Evolutionary conservation across 345 rosid genomes (phyloP), one percentile per base, ranked within the genome.

Genomic region (Boechera retrofracta): DNA sequence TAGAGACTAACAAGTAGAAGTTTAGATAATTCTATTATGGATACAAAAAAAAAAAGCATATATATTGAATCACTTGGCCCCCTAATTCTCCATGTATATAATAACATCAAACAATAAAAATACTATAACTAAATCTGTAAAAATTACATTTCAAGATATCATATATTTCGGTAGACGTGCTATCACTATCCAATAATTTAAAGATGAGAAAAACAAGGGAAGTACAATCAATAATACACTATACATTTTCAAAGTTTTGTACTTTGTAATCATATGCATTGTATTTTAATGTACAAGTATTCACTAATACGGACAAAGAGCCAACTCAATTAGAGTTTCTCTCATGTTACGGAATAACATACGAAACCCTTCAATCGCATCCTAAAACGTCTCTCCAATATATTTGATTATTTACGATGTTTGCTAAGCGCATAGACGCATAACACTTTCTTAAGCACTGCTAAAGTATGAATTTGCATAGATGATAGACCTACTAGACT

Each of bases 101-200:
- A n/a, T 69, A 39, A 44, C 52, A 69, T 54, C 2, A 38, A 60
- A 61, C 49, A 39, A 39, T 7, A 63, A 63, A 42, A 63, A 47
- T 42, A 63, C 33, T 26, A 63, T 26, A 28, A 16, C 16, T 16
- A 16, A 21, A 12, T 24, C 6, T 63, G 36, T 63, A 13, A 64
- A 28, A 64, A 64, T 63, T 28, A 5, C 2, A 13, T 28, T 44
- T 28, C 29, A 59, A 47, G 67, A 47, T 71, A 47, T 8, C 75
- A 59, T 47, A 21, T 35, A 45, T 48, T 47, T 71, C 26, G 69
- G 76, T 72, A 62, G 76, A 52, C 54, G 63, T 36, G 51, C 28
- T 36, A 73, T 73, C 76, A 62, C 77, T 52, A 11, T 72, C 69
- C 12, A 45, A n/a, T 49, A 18, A 28, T 26, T 36, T 49, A 29